phyloP scores from a whole-genome alignment of 2,329 filamentous ascomycete genomes.

The Bisporella sp. region DNA sequence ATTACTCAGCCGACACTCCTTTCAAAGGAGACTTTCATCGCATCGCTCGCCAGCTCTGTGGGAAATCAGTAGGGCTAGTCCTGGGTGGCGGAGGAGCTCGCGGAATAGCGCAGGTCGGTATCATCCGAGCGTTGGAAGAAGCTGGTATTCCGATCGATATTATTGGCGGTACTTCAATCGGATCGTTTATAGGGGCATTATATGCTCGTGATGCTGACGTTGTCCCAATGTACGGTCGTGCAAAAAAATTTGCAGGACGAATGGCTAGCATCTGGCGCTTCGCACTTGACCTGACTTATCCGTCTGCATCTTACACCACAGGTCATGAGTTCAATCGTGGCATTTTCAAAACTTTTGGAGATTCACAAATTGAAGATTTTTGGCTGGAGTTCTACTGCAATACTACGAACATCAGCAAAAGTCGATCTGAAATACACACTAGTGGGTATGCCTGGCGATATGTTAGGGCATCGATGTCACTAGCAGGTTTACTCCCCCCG shows the following conservation, averaged over 20 bases:
- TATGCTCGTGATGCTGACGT: conserved; percentile 96
- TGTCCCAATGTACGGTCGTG: conserved; percentile 91
- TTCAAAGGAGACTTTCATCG: conserved; percentile 97
- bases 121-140: conserved; percentile 92
- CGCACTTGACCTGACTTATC: conserved; percentile 90
- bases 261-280: conserved; percentile 99
- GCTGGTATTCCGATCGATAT: conserved; percentile 94
- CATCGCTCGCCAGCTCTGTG: conserved; percentile 80
- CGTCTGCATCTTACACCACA: conserved; percentile 93
- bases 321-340: conserved; percentile 98
- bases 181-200: conserved; percentile 87
- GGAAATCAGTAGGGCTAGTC: conserved; percentile 90
- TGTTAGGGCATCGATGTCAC: conserved; percentile 91
- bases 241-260: conserved; percentile 96
- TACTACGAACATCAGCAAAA: conserved; percentile 97
- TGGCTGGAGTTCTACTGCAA: conserved; percentile 99
- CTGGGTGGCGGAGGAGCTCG: conserved; percentile 89
- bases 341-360: conserved; percentile 97
- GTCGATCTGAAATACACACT: conserved; percentile 84
- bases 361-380: conserved; percentile 96
- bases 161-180: conserved; percentile 92
- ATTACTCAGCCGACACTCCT: conserved; percentile 85
- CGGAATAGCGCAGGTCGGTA: conserved; percentile 86
- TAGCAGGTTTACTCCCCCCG: conserved; percentile 86
- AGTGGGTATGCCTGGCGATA: conserved; percentile 98